Percentiles rank a stretch among this genome's conserved stretches.
Conservation (phyloP, 495 filamentous ascomycete species). For the Lasiosphaeria miniovina region DNA sequence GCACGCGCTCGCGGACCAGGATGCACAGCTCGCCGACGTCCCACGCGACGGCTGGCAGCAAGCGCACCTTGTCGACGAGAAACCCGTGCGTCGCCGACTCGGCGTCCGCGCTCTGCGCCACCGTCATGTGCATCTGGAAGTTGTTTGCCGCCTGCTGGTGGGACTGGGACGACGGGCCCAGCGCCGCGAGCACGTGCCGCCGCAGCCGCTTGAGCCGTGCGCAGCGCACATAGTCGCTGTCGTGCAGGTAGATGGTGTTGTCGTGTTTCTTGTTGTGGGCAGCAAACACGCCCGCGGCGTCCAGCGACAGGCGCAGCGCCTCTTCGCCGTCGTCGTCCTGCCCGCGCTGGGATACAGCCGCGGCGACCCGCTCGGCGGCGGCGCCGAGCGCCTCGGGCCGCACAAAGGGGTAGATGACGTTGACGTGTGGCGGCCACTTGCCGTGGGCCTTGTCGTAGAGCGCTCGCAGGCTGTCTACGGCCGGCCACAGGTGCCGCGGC, state of each 20-base stretch:
- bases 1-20: slow-evolving; percentile 40
- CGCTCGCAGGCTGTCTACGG: slow-evolving; percentile 47
- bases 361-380: slow-evolving; percentile 11
- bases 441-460: slow-evolving; percentile 54
- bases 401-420: slow-evolving; percentile 59
- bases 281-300: slow-evolving; percentile 37
- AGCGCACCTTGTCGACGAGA: slow-evolving; percentile 42
- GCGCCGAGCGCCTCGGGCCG: slow-evolving; percentile 20
- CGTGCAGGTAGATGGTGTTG: slow-evolving; percentile 45
- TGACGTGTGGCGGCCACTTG: slow-evolving; percentile 61
- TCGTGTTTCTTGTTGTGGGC: slow-evolving; percentile 29
- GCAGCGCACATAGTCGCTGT: slow-evolving; percentile 12
- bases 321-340: neutral
- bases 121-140: slow-evolving; percentile 48
- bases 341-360: neutral
- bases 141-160: neutral
- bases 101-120: slow-evolving; percentile 50
- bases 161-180: slow-evolving; percentile 13
- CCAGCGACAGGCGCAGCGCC: slow-evolving; percentile 29
- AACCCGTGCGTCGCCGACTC: slow-evolving; percentile 35
- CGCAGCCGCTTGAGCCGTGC: slow-evolving; percentile 19
- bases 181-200: slow-evolving; percentile 16
- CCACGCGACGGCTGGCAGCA: slow-evolving; percentile 43
- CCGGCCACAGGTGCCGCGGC: slow-evolving; percentile 36
- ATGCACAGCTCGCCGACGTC: slow-evolving; percentile 41